Evolutionary conservation across 805 yeast species (phyloP).

Genomic region (Blastobotrys mokoenaii): DNA sequence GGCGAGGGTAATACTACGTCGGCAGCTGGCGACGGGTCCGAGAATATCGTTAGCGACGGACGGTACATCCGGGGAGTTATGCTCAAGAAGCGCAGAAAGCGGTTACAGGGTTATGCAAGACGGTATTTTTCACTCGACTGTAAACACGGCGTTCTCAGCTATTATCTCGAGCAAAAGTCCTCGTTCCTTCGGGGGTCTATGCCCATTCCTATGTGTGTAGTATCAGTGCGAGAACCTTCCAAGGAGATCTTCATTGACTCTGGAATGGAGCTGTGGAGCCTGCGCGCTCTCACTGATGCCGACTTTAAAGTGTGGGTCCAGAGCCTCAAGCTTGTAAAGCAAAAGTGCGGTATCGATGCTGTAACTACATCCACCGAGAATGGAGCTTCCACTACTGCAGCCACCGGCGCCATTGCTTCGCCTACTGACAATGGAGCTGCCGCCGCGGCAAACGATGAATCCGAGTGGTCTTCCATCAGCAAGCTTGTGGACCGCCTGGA

Average conservation of each 20-base stretch:
- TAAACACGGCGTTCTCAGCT: conserved; percentile 74
- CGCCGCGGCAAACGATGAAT: neutral
- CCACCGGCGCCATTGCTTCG: neutral
- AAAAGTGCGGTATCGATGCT: neutral
- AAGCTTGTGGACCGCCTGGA: conserved; percentile 7
- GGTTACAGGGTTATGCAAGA: conserved; percentile 77
- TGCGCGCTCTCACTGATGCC: conserved; percentile 54
- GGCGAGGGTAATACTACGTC: neutral
- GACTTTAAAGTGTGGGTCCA: conserved; percentile 79
- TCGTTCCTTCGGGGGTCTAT: conserved; percentile 81
- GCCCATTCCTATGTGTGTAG: conserved; percentile 75
- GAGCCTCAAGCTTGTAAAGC: conserved; percentile 49
- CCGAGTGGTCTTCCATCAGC: conserved; percentile 1
- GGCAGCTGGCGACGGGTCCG: neutral
- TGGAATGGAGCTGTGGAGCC: conserved; percentile 89
- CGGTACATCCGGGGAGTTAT: conserved; percentile 65
- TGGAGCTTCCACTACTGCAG: neutral
- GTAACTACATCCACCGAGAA: neutral
- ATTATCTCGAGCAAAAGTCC: conserved; percentile 63
- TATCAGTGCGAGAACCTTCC: conserved; percentile 64
- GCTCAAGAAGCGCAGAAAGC: conserved; percentile 73
- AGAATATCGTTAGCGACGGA: conserved; percentile 16
- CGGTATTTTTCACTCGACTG: conserved; percentile 78
- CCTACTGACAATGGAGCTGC: neutral
- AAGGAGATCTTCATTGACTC: conserved; percentile 77